Percentiles rank a stretch among this genome's conserved stretches.
phyloP scores from a whole-genome alignment of 1,284 basidiomycete genomes.

The Papiliotrema fonsecae region DNA sequence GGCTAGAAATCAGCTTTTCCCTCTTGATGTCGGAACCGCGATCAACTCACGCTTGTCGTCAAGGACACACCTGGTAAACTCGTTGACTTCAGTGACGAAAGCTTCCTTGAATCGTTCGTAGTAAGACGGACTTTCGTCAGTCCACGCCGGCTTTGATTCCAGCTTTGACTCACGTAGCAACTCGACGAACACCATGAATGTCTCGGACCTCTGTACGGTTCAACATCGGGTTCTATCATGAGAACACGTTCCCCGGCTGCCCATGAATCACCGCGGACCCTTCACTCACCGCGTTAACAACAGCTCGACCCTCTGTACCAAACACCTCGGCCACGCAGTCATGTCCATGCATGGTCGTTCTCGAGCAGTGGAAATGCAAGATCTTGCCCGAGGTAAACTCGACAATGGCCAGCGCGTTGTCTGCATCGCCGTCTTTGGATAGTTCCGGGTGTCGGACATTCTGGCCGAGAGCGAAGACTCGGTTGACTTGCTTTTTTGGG shows the following conservation, averaged over 20 bases:
- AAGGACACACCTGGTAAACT: slow-evolving; percentile 10
- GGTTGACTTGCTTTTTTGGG: slow-evolving; percentile 20
- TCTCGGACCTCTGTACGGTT: slow-evolving; percentile 29
- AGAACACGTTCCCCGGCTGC: neutral
- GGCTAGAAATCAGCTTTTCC: slow-evolving; percentile 2
- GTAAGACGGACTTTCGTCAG: neutral
- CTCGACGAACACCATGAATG: slow-evolving; percentile 25
- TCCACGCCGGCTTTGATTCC: neutral
- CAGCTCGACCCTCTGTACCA: slow-evolving; percentile 25
- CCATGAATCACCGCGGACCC: neutral
- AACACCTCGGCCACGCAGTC: slow-evolving; percentile 28
- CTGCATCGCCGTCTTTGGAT: slow-evolving; percentile 20
- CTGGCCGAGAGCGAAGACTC: slow-evolving; percentile 24
- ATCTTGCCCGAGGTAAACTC: slow-evolving; percentile 19
- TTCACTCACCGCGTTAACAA: slow-evolving; percentile 26
- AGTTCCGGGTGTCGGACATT: slow-evolving; percentile 31
- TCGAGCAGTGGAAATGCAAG: slow-evolving; percentile 20
- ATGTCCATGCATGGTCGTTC: slow-evolving; percentile 29
- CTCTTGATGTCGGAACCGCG: neutral
- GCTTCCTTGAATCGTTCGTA: slow-evolving; percentile 24
- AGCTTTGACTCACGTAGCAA: slow-evolving; percentile 14
- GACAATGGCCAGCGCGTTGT: slow-evolving; percentile 27
- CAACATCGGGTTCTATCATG: slow-evolving; percentile 17
- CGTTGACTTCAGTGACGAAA: slow-evolving; percentile 28
- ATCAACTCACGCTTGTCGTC: slow-evolving; percentile 3